phyloP scores from a whole-genome alignment of 2,329 filamentous ascomycete species.

The Phyllosticta paracitricarpa region DNA sequence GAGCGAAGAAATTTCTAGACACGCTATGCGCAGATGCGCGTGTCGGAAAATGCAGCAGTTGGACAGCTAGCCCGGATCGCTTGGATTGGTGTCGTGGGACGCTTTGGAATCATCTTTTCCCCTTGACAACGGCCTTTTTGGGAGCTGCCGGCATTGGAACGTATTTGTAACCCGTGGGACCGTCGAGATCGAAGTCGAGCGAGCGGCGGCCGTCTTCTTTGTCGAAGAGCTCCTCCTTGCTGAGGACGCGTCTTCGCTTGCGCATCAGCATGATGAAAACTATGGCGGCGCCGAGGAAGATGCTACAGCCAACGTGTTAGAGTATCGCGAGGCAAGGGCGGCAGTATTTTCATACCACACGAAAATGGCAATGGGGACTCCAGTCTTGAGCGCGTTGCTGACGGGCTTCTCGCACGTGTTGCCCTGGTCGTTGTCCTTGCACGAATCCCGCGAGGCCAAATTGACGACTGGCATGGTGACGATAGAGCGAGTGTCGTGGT shows the following conservation, averaged over 20 bases:
- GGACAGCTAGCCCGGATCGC: neutral
- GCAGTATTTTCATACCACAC: neutral
- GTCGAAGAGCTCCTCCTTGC: neutral
- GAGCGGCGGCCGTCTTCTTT: neutral
- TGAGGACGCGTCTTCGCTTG: neutral
- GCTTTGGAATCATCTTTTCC: neutral
- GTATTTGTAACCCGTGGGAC: neutral
- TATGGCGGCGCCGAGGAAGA: neutral
- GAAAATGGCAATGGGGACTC: neutral
- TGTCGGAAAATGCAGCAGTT: neutral
- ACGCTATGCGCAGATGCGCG: neutral
- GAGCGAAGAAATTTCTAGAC: neutral
- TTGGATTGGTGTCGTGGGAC: neutral
- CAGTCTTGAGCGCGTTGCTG: neutral
- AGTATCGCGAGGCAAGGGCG: neutral
- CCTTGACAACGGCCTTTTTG: neutral
- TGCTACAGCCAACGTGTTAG: neutral
- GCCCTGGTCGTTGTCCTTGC: neutral
- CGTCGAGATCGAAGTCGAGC: neutral
- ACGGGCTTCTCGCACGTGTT: neutral
- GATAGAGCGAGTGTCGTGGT: neutral
- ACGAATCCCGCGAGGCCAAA: neutral
- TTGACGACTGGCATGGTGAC: neutral
- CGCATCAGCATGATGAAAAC: neutral
- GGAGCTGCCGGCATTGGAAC: neutral